Evolutionary conservation across 2,329 filamentous ascomycete species (phyloP).

Genomic region (Ophiostoma himal-ulmi): DNA sequence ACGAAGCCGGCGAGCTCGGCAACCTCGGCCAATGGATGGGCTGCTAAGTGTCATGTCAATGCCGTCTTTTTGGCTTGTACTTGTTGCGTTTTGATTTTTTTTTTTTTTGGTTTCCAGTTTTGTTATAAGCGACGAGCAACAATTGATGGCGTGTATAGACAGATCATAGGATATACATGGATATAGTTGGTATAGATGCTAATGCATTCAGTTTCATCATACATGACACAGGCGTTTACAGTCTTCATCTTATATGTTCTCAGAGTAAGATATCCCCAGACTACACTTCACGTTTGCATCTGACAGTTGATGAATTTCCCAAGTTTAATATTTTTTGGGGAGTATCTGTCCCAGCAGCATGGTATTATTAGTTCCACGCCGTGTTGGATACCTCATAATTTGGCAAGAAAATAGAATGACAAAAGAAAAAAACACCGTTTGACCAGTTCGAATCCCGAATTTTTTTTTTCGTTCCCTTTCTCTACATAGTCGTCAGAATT

Average conservation of each 20-base stretch:
- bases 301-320: constrained; percentile 12
- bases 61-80: neutral
- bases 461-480: constrained; percentile 13
- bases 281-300: neutral
- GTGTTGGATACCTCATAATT: constrained; percentile 8
- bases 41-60: neutral
- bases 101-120: neutral
- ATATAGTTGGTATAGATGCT: neutral
- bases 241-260: no score
- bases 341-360: neutral
- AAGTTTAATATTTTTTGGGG: constrained; percentile 24
- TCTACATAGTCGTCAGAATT: constrained; percentile 8
- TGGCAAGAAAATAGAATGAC: constrained; percentile 13
- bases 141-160: neutral
- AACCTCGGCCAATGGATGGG: constrained; percentile 31
- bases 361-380: neutral
- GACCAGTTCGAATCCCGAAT: constrained; percentile 15
- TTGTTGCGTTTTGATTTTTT: neutral
- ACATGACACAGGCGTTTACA: no score
- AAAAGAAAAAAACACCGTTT: constrained; percentile 15
- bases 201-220: neutral
- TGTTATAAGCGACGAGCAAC: neutral
- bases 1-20: constrained; percentile 27
- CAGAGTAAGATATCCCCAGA: neutral
- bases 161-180: neutral